phyloP scores from a whole-genome alignment of 768 basidiomycete genomes.

The Suillus subalutaceus region DNA sequence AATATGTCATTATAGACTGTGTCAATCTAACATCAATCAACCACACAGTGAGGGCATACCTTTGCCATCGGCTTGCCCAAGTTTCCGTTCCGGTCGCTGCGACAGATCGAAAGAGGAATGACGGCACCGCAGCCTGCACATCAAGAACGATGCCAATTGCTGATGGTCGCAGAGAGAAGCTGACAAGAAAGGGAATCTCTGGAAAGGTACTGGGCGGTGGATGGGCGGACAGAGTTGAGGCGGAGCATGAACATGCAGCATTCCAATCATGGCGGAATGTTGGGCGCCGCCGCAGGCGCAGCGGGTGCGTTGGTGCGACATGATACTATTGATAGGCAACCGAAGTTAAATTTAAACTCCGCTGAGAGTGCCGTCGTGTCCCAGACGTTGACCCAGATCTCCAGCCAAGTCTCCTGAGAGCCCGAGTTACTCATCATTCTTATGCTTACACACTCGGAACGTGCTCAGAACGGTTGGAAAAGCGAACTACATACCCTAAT shows the following conservation, averaged over 20 bases:
- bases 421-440: no score
- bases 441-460: no score
- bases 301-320: no score
- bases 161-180: background rate
- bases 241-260: background rate
- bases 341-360: no score
- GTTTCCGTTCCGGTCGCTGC: background rate
- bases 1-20: background rate
- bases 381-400: no score
- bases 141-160: background rate
- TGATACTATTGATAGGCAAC: no score
- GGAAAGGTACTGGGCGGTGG: background rate
- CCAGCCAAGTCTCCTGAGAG: no score
- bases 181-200: background rate
- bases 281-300: no score
- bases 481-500: background rate
- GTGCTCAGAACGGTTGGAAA: background rate
- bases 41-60: background rate
- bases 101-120: background rate
- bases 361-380: no score
- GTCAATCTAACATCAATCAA: background rate
- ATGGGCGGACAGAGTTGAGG: background rate
- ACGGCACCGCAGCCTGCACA: background rate
- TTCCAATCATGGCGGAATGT: background rate
- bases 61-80: background rate